Percentiles rank a stretch among this genome's conserved stretches.
phyloP scores from a whole-genome alignment of 768 basidiomycete species.

The Cyclocybe aegerita region DNA sequence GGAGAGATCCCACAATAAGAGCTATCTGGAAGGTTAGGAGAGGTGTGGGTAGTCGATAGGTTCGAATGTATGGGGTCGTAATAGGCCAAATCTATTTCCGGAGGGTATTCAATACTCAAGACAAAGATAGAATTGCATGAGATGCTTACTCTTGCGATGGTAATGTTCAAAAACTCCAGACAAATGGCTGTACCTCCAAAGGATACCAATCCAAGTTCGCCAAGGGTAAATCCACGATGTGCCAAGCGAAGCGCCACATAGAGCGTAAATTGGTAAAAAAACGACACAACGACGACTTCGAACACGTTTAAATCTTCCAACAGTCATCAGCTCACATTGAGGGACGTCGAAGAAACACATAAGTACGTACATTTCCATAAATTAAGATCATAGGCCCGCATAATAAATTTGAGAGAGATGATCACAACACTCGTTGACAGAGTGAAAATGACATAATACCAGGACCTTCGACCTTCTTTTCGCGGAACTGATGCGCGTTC shows the following conservation, averaged over 20 bases:
- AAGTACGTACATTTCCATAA: constrained; percentile 71
- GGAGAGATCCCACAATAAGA: constrained; percentile 85
- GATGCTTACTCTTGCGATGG: constrained; percentile 69
- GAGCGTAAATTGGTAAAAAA: constrained; percentile 90
- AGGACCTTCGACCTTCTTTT: constrained; percentile 61
- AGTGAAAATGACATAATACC: constrained; percentile 67
- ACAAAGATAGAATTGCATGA: background rate
- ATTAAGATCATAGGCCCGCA: constrained; percentile 40
- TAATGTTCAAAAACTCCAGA: constrained; percentile 85
- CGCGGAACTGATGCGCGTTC: constrained; percentile 78
- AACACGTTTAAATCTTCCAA: constrained; percentile 70
- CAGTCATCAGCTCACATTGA: constrained; percentile 1
- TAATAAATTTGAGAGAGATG: constrained; percentile 46
- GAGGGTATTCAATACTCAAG: constrained; percentile 1
- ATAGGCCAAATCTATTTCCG: constrained; percentile 73
- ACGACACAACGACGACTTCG: constrained; percentile 68
- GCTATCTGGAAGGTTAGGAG: constrained; percentile 90
- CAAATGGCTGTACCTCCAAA: constrained; percentile 86
- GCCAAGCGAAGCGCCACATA: constrained; percentile 89
- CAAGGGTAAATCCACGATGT: constrained; percentile 92
- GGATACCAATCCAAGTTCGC: constrained; percentile 87
- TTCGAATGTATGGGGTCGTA: constrained; percentile 82
- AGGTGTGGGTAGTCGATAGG: constrained; percentile 90
- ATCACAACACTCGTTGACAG: constrained; percentile 49
- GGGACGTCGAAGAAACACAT: background rate